Conservation (phyloP, 176 grass and related monocot genomes). For the Oryza meridionalis region DNA sequence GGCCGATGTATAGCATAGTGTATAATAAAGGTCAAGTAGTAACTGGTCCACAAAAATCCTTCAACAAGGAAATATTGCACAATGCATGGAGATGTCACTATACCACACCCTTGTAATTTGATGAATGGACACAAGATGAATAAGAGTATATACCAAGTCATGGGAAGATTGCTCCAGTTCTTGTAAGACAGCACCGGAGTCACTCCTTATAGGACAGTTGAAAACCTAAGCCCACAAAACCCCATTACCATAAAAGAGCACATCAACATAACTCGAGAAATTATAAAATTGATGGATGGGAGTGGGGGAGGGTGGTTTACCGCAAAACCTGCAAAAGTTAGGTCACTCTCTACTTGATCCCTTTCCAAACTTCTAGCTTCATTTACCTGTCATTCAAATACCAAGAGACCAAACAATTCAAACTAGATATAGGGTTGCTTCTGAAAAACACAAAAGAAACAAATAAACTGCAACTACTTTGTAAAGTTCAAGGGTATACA, state of each 20-base stretch:
- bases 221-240: constrained; percentile 73
- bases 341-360: constrained; percentile 76
- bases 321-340: constrained; percentile 96
- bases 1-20: too few relatives aligned
- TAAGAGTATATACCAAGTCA: constrained; percentile 79
- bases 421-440: constrained; percentile 24
- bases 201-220: constrained; percentile 91
- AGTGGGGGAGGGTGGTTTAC: constrained; percentile 47
- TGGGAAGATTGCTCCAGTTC: constrained; percentile 92
- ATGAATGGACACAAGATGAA: constrained; percentile 1
- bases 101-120: background rate
- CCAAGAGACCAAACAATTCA: constrained; percentile 22
- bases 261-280: constrained; percentile 16
- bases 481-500: background rate
- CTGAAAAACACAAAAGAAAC: constrained; percentile 18
- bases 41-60: background rate
- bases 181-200: constrained; percentile 75
- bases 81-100: background rate
- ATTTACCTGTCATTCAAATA: constrained; percentile 76
- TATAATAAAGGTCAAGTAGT: too few relatives aligned
- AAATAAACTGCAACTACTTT: constrained; percentile 26
- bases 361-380: constrained; percentile 96
- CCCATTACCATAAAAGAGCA: background rate
- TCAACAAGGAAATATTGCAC: constrained; percentile 6
- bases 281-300: background rate